Evolutionary conservation across 495 filamentous ascomycete genomes (phyloP), one percentile per base, ranked within the genome.

Genomic region (Aspergillus haitiensis): DNA sequence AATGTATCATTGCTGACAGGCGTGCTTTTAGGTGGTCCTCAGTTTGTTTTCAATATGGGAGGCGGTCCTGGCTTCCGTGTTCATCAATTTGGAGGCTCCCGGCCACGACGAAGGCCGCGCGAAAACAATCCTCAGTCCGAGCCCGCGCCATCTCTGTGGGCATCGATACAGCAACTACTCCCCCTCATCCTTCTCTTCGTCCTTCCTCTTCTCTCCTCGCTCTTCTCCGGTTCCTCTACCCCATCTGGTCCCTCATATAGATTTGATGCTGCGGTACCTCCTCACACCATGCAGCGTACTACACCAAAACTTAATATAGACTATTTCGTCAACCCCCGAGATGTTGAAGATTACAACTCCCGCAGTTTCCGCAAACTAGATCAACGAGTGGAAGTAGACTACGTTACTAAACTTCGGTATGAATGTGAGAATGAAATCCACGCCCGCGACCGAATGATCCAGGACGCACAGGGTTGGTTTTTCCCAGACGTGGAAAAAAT

Each of bases 31-130:
- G 84, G 83, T 33, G 91, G 89, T 13, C 89, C 89, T 11, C 86
- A 89, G 67, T 96, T 96, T 71, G 88, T 93, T 50, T 97, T 97
- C 78, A 96, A 96, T 70, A 82, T 96, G 67, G 89, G 89, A 56
- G 89, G 88, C 3, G 91, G 90, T 31, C 87, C 90, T 5, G 88
- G 88, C 9, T 84, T 95, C 66, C 80, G 91, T 50, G 89, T 96
- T 51, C 91, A 94, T 70, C 91, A 93, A 64, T 94, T 96, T 69
- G 91, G 89, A 44, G 90, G 90, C 10, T 74, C 77, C 10, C 61
- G 70, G 47, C 90, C 89, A 40, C 78, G 89, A 53, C 79, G 85
- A 69, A 82, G 91, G 70, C 89, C 91, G 47, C 80, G 86, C 55
- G 80, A 89, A 67, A 78, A 86, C 32, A 84, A 84, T 48, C 76